Base-by-base conservation (phyloP, 352 stramenopile species). In the Peronospora belbahrii region DNA sequence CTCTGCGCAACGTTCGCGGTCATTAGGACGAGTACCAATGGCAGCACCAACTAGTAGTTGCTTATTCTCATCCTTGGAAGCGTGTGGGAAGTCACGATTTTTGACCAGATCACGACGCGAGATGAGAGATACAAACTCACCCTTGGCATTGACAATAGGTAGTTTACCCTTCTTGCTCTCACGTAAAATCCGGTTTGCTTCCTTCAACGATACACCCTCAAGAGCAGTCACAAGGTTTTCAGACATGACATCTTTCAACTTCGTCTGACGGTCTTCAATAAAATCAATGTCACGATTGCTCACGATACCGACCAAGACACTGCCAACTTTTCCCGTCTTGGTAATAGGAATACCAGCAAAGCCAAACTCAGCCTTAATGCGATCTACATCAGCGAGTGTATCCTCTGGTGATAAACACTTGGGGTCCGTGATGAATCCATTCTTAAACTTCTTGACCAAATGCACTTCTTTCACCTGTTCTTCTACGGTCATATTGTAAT, bases 331-430 rank as follows among this genome's bases (percentile, higher is more conserved):
- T 54, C 97, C 97, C 56, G 90, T 85, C 52, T 97, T 83, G 10
- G 97, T 99, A 60, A 99, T 98, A 17, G 97, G 97, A 65, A 99
- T 98, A 23, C 96, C 96, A 4, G 94, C 97, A 64, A 99, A 99
- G 48, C 95, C 96, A 44, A 96, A 94, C 60, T 95, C 81, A 42
- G 59, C 61, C 68, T 99, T 99, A 54, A 98, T 96, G 34, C 67
- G 61, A 59, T 98, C 81, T 7, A 99, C 94, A 62, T 99, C 94
- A 7, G 70, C 85, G 14, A 99, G 77, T 13, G 96, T 99, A 68
- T 97, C 63, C 35, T 97, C 78, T 1, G 96, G 96, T 35, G 85
- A 97, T 14, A 99, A 74, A 55, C 86, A 97, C 59, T 98, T 93
- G 32, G 96, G 96, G 74, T 98, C 94, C 20, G 93, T 97, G 70